Evolutionary conservation across 345 rosid genomes (phyloP).

Genomic region (Rhodamnia argentea): DNA sequence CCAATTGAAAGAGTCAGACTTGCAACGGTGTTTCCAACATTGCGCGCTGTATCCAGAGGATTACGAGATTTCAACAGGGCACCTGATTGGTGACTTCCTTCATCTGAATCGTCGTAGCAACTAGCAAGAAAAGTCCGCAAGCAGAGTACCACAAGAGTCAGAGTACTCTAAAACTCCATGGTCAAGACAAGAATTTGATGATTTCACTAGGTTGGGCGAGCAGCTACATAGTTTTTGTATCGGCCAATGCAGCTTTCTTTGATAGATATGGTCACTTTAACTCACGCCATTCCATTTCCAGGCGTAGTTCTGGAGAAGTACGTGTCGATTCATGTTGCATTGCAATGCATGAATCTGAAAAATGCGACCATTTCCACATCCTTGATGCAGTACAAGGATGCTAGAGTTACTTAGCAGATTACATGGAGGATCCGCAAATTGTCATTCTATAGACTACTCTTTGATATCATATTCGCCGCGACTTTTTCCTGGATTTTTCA

Average conservation of each 20-base stretch:
- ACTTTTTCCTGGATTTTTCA: neutral
- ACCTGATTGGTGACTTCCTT: constrained; percentile 1
- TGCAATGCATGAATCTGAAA: neutral
- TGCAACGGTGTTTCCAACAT: neutral
- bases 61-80: neutral
- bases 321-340: neutral
- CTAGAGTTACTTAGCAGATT: neutral
- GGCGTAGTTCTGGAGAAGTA: neutral
- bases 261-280: neutral
- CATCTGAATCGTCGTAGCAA: neutral
- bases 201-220: neutral
- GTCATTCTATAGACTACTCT: neutral
- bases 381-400: neutral
- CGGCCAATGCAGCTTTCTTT: neutral
- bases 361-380: neutral
- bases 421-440: neutral
- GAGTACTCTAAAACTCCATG: neutral
- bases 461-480: neutral
- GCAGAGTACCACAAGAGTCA: neutral
- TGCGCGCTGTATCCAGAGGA: neutral
- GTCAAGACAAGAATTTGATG: neutral
- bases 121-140: neutral
- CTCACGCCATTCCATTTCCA: neutral
- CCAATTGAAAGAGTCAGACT: neutral
- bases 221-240: neutral